Conservation (phyloP, 176 grass and related monocot genomes). For the Dendrocalamus sinicus region DNA sequence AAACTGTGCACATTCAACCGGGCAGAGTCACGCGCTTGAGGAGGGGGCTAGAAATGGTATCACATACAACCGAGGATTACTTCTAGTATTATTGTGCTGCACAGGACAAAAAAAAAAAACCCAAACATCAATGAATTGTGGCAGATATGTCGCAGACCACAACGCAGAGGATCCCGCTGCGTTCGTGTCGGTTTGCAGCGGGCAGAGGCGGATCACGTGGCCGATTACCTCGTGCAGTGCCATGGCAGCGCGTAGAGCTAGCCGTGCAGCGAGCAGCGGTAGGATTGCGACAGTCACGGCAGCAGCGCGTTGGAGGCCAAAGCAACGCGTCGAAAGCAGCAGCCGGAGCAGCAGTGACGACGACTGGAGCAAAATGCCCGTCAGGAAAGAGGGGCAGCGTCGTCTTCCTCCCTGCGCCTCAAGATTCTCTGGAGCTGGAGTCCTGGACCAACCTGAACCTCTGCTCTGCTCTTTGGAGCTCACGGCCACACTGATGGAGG, state of each 20-base stretch:
- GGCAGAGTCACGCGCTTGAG: too few species aligned
- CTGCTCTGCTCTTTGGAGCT: background rate
- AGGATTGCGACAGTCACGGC: background rate
- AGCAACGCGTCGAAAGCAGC: background rate
- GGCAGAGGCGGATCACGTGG: background rate
- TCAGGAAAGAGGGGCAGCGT: background rate
- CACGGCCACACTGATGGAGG: background rate
- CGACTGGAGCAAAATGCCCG: background rate
- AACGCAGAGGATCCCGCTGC: background rate
- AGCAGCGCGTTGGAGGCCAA: slow-evolving; percentile 4
- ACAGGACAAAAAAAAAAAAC: too few species aligned
- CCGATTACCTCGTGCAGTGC: background rate
- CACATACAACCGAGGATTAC: accelerated
- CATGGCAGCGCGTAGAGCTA: background rate
- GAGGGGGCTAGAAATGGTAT: too few species aligned
- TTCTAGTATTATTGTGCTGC: too few species aligned
- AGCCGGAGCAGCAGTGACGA: background rate
- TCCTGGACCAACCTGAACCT: background rate
- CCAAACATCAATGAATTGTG: too few species aligned
- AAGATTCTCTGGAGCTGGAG: background rate
- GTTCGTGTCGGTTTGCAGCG: background rate
- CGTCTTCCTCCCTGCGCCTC: slow-evolving; percentile 9
- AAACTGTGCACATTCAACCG: accelerated
- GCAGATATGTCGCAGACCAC: background rate
- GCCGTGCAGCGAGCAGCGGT: background rate